Evolutionary conservation across 495 filamentous ascomycete genomes (phyloP), one percentile per base, ranked within the genome.

Genomic region (Rusavskia elegans): DNA sequence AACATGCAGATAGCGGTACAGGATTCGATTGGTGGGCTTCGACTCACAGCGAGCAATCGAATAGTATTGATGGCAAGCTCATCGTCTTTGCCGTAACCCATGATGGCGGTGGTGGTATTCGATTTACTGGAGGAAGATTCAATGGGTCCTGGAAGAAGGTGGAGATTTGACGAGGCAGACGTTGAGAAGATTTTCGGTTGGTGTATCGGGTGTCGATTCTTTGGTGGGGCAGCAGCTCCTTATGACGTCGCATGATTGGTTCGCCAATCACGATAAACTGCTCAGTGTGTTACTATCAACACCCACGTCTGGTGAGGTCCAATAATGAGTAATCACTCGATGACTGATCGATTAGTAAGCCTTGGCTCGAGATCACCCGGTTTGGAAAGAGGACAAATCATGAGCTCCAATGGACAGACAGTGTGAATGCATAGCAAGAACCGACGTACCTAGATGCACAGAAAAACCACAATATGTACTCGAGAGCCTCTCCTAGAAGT

Each of bases 61-160:
- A 97, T 97, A 66, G 90, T 94, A 83, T 97, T 97, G 71, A 99
- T 85, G 62, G 85, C 84, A 67, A 88, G 79, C 75, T 83, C 72
- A 67, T 99, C 92, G 61, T 79, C 63, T 62, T 98, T 82, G 61
- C 73, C 74, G 77, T 83, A 95, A 72, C 79, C 81, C 92, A 98
- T 98, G 71, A 73, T 93, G 19, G 44, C 44, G 21, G 44, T 46
- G 14, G 23, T 25, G 19, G 23, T 46, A 17, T 42, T 17, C 7
- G 5, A 14, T 19, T n/a, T 5, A 16, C 17, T 39, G 37, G 17
- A 3, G 37, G 37, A 16, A 19, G 17, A 19, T 42, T 20, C 39
- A 42, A 42, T 42, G 39, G 39, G 32, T 20, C 20, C 14, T 21
- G 8, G n/a, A 42, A 14, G 39, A 42, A 35, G 13, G 32, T 7